A percentile compares a stretch with the other conserved stretches of the same genome.
Evolutionary conservation across 192 early-diverging fungal genomes (phyloP).

Genomic region (Coemansia sp.): DNA sequence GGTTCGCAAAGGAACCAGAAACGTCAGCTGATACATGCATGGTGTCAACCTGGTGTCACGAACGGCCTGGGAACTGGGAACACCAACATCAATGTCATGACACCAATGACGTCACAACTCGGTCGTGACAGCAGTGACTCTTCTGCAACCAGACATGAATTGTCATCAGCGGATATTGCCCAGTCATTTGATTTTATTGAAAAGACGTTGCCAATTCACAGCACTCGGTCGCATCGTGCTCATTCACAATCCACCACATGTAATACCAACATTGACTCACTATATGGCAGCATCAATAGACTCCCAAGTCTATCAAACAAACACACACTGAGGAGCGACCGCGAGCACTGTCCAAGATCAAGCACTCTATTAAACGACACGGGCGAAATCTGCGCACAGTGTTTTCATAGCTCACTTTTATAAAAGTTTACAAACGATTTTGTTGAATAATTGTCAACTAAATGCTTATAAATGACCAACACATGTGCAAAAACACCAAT

Average conservation of each 20-base stretch:
- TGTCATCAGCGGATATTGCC: not conserved
- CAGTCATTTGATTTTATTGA: not conserved
- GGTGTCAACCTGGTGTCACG: no score
- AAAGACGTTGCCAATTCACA: not conserved
- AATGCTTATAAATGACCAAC: no score
- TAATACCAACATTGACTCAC: not conserved
- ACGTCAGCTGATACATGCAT: no score
- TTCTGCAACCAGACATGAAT: not conserved
- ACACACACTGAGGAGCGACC: not conserved
- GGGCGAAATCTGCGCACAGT: slow-evolving; percentile 1
- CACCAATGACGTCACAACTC: no score
- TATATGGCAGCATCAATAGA: not conserved
- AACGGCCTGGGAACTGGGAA: no score
- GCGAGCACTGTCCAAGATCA: not conserved
- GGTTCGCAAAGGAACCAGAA: no score
- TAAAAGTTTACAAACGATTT: no score
- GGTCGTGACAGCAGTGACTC: not conserved
- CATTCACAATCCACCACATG: not conserved
- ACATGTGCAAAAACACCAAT: not conserved
- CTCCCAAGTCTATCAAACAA: not conserved
- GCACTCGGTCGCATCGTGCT: slow-evolving; percentile 2
- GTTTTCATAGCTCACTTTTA: not conserved
- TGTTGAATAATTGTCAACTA: no score
- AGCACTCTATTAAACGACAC: not conserved
- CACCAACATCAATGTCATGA: no score